Conservation (phyloP, 108 stramenopile genomes). For the Chaetoceros tenuissimus region DNA sequence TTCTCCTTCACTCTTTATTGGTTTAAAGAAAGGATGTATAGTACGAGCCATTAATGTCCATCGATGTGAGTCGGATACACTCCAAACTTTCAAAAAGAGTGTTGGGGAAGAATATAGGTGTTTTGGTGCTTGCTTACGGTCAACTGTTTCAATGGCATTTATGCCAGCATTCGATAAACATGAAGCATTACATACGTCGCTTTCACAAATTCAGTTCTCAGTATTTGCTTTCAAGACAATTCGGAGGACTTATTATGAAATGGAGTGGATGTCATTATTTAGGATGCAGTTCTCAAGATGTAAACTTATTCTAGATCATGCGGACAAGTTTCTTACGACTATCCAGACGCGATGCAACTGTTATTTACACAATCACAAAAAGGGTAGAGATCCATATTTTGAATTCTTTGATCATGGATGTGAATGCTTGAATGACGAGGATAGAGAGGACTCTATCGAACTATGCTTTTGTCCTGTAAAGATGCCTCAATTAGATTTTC, state of each 20-base stretch:
- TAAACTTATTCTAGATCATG: no score
- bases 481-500: conserved; percentile 1
- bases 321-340: no score
- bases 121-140: conserved; percentile 64
- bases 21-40: conserved; percentile 43
- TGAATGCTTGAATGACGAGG: conserved; percentile 17
- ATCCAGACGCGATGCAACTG: no score
- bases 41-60: conserved; percentile 68
- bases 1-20: conserved; percentile 26
- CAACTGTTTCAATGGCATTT: conserved; percentile 37
- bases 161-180: no score
- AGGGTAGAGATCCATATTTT: conserved; percentile 51
- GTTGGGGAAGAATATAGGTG: background rate
- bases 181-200: no score
- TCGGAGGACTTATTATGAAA: conserved; percentile 10
- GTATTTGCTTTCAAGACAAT: conserved; percentile 16
- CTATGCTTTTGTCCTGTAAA: background rate
- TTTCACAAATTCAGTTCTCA: no score
- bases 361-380: no score
- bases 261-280: conserved; percentile 14
- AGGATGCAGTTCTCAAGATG: conserved; percentile 15
- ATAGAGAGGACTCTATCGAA: conserved; percentile 14
- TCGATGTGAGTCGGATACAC: conserved; percentile 4
- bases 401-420: conserved; percentile 81
- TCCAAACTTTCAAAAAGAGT: background rate